phyloP scores from a whole-genome alignment of 495 filamentous ascomycete genomes.

The Neurospora terricola region DNA sequence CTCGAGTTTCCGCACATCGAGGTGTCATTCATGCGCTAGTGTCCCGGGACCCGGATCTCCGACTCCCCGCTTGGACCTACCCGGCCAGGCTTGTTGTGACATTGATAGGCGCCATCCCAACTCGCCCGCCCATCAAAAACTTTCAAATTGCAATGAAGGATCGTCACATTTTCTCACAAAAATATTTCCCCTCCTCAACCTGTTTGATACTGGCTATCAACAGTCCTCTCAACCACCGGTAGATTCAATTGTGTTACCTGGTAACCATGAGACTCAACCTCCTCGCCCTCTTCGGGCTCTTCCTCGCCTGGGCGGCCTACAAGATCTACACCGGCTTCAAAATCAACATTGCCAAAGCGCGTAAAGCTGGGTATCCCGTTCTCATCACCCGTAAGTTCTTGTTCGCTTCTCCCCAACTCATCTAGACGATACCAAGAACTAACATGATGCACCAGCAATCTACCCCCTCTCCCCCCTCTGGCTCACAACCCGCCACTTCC shows the following conservation, averaged over 20 bases:
- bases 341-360: constrained; percentile 34
- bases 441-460: constrained; percentile 29
- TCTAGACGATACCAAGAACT: too few species aligned
- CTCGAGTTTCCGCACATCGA: too few species aligned
- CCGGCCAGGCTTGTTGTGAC: not conserved
- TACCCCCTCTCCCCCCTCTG: constrained; percentile 36
- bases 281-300: constrained; percentile 7
- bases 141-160: not conserved
- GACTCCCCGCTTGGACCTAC: not conserved
- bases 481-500: constrained; percentile 37
- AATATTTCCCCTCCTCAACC: not conserved
- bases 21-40: not conserved
- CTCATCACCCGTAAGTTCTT: constrained; percentile 29
- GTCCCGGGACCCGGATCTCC: not conserved
- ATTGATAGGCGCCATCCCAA: not conserved
- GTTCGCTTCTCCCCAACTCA: too few species aligned
- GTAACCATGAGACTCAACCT: not conserved
- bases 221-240: not conserved
- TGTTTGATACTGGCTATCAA: not conserved
- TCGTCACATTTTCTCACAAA: not conserved
- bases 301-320: constrained; percentile 7
- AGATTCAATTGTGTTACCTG: not conserved
- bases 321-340: constrained; percentile 20
- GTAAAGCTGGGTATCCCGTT: constrained; percentile 33
- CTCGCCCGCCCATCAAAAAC: not conserved